Percentiles rank a stretch among this genome's conserved stretches.
phyloP scores from a whole-genome alignment of 805 yeast genomes.

The Lipomyces japonicus region DNA sequence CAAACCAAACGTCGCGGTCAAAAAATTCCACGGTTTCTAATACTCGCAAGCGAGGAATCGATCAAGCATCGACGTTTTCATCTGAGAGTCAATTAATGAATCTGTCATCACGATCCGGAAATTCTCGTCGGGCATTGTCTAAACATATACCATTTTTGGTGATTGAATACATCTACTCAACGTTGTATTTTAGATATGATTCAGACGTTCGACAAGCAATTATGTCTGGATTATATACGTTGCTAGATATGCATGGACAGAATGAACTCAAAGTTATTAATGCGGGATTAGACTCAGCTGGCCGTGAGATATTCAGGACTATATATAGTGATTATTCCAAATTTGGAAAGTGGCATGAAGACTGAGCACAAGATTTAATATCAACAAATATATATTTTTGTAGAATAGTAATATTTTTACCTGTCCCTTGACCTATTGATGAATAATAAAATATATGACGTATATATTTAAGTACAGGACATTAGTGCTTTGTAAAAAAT shows the following conservation, averaged over 20 bases:
- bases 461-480: no score
- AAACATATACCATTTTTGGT: conserved; percentile 59
- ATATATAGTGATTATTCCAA: conserved; percentile 70
- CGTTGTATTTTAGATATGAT: conserved; percentile 50
- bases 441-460: background rate
- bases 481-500: no score
- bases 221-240: conserved; percentile 52
- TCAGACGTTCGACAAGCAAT: conserved; percentile 45
- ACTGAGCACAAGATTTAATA: conserved; percentile 33
- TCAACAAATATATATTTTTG: background rate
- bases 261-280: conserved; percentile 62
- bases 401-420: background rate
- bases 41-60: conserved; percentile 1
- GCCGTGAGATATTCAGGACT: conserved; percentile 62
- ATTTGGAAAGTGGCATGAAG: conserved; percentile 78
- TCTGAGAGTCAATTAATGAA: conserved; percentile 26
- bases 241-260: conserved; percentile 66
- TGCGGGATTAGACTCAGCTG: conserved; percentile 62
- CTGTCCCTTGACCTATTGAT: background rate
- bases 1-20: background rate
- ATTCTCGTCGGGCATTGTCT: conserved; percentile 56
- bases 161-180: conserved; percentile 53
- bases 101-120: conserved; percentile 48
- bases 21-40: background rate
- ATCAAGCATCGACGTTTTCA: background rate